These are phyloP conservation scores for Pseudotsuga menziesii DNA, from an alignment of 75 land plant species.

Conservation along the genomic window DNA sequence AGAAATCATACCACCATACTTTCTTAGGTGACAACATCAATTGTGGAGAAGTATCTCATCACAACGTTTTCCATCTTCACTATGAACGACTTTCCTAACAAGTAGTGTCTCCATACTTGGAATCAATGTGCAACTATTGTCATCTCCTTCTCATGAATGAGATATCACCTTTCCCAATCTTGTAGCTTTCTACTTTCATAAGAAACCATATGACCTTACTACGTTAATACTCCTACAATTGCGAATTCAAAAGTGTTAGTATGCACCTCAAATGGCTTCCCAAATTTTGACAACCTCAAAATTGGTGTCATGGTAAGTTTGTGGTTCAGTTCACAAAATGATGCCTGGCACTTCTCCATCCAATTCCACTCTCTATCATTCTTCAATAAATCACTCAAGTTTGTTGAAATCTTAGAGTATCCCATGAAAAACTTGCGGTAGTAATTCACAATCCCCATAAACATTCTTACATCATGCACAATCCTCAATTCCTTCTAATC, in stretches of 20 bases:
- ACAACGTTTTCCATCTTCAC: constrained; percentile 14
- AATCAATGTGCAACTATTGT: constrained; percentile 9
- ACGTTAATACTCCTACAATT: constrained; percentile 14
- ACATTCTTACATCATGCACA: too few species aligned
- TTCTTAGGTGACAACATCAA: constrained; percentile 14
- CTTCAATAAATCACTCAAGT: constrained; percentile 14
- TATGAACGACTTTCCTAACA: constrained; percentile 10
- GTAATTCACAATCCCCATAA: too few species aligned
- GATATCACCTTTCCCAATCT: constrained; percentile 15
- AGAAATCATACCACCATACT: constrained; percentile 17
- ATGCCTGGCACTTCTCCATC: not conserved
- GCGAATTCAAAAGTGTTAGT: constrained; percentile 23
- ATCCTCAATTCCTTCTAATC: too few species aligned
- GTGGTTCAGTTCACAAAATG: constrained; percentile 14
- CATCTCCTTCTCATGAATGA: constrained; percentile 25
- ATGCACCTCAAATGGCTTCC: constrained; percentile 11
- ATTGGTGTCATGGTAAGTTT: constrained; percentile 11
- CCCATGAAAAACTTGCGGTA: too few species aligned
- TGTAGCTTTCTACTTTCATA: constrained; percentile 29
- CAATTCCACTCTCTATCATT: constrained; percentile 11
- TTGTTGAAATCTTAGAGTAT: not conserved
- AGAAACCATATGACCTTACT: constrained; percentile 24
- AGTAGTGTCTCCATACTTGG: constrained; percentile 14
- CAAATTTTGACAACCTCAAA: constrained; percentile 4
- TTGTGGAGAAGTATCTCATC: constrained; percentile 10